Conservation (phyloP, 2,329 filamentous ascomycete genomes). For the Hypoxylon sp. region DNA sequence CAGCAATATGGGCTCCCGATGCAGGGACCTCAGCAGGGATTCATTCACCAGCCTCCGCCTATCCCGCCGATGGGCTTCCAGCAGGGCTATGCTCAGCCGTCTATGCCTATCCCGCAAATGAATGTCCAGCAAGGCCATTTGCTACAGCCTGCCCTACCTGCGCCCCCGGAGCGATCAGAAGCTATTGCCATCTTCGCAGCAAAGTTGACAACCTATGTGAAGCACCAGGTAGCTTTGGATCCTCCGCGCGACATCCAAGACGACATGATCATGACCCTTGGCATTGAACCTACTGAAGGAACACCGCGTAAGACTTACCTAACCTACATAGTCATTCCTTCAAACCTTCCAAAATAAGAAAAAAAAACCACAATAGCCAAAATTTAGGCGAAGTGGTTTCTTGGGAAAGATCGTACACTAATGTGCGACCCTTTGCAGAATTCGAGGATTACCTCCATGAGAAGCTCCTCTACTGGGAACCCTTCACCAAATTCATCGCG, state of each 20-base stretch:
- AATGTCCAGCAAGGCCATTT: background rate
- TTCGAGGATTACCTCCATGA: background rate
- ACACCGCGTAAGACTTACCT: background rate
- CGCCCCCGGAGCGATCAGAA: background rate
- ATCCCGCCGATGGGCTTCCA: background rate
- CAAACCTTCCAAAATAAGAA: background rate
- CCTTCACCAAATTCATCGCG: conserved; percentile 15
- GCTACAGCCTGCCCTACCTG: background rate
- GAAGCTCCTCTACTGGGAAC: background rate
- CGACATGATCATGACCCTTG: background rate
- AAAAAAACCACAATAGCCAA: too few relatives aligned
- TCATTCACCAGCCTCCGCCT: background rate
- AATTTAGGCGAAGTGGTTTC: background rate
- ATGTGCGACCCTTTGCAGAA: background rate
- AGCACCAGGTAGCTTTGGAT: background rate
- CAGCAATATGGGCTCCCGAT: background rate
- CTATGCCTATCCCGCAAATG: background rate
- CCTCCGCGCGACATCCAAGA: background rate
- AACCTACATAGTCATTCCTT: background rate
- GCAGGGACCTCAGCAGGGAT: background rate
- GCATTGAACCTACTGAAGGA: background rate
- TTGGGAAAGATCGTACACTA: background rate
- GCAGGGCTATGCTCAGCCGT: background rate
- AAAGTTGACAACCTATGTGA: background rate
- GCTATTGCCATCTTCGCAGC: background rate